These are phyloP conservation scores for Diaporthe amygdali DNA, from an alignment of 2,329 filamentous ascomycete species.

Conservation along the genomic window DNA sequence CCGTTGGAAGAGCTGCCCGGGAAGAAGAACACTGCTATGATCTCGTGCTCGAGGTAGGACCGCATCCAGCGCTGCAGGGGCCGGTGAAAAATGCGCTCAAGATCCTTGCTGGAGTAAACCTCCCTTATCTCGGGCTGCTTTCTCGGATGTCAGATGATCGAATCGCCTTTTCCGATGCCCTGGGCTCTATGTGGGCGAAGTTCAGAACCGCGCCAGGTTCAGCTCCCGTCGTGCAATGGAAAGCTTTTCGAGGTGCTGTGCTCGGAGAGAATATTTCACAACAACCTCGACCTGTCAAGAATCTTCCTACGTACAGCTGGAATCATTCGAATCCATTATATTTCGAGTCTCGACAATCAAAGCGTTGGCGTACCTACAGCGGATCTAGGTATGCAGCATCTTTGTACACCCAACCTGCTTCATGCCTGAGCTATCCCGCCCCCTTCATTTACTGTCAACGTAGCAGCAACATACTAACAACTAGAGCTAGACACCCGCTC, in stretches of 20 bases:
- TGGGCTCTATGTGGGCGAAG: constrained; percentile 23
- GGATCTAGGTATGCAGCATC: no score
- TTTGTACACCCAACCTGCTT: no score
- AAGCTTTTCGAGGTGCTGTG: no score
- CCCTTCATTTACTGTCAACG: no score
- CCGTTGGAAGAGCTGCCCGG: constrained; percentile 9
- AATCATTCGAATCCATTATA: constrained; percentile 14
- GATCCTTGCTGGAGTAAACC: background rate
- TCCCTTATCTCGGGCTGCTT: constrained; percentile 32
- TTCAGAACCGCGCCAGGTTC: background rate
- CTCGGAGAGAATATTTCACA: no score
- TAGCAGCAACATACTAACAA: no score
- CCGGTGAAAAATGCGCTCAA: constrained; percentile 39
- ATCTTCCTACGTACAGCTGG: constrained; percentile 22
- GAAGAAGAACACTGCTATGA: constrained; percentile 4
- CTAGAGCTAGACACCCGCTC: no score
- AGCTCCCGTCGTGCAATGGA: background rate
- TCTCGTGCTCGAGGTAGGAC: constrained; percentile 35
- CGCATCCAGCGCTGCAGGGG: constrained; percentile 44
- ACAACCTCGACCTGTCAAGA: background rate
- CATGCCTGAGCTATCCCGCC: no score
- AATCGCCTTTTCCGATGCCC: constrained; percentile 23
- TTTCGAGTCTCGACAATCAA: constrained; percentile 16
- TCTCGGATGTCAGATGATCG: constrained; percentile 27
- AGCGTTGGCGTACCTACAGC: background rate